Conservation (phyloP, 768 basidiomycete genomes). For the Phanerodontia chrysosporium region DNA sequence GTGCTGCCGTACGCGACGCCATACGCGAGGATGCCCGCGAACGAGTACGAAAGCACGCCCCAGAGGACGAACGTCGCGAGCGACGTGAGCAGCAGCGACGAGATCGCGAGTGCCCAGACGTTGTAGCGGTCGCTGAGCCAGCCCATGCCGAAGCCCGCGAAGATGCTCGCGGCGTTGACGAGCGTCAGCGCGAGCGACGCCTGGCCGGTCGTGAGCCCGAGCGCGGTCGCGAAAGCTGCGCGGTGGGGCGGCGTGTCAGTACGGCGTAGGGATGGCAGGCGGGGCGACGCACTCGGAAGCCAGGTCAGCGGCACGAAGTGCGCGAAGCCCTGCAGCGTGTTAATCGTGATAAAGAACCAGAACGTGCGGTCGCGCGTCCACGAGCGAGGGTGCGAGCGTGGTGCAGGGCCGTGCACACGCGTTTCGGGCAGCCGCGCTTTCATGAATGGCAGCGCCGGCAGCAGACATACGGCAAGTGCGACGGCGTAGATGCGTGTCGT, state of each 20-base stretch:
- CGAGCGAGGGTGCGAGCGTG: constrained; percentile 11
- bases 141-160: constrained; percentile 17
- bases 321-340: constrained; percentile 23
- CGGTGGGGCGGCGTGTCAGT: not conserved
- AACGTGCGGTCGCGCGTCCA: constrained; percentile 22
- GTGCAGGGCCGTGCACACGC: constrained; percentile 20
- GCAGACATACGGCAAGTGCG: constrained; percentile 15
- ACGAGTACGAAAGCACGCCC: constrained; percentile 23
- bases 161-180: constrained; percentile 17
- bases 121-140: constrained; percentile 18
- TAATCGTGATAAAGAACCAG: constrained; percentile 23
- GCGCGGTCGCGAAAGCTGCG: constrained; percentile 18
- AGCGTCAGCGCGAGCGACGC: constrained; percentile 19
- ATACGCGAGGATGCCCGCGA: constrained; percentile 25
- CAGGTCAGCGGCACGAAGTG: constrained; percentile 23
- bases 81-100: constrained; percentile 19
- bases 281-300: constrained; percentile 21
- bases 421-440: constrained; percentile 24
- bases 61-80: constrained; percentile 28
- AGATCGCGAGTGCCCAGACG: constrained; percentile 20
- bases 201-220: constrained; percentile 10
- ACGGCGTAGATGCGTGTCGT: constrained; percentile 26
- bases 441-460: constrained; percentile 25
- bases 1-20: constrained; percentile 27
- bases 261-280: not conserved